Conservation (phyloP, 129 eudicot species). For the Chrysanthemum seticuspe region DNA sequence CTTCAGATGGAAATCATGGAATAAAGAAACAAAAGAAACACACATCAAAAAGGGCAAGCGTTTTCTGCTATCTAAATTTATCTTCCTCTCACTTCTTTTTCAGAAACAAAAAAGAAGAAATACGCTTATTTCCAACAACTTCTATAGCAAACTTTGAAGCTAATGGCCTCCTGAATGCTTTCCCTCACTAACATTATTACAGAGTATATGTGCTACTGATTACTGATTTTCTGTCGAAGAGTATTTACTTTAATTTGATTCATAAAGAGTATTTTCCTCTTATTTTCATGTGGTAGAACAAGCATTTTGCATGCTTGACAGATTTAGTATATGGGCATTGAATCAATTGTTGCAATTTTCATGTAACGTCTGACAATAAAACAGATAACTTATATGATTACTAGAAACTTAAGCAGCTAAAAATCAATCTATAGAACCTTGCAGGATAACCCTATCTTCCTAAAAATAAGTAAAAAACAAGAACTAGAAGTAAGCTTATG, state of each 20-base stretch:
- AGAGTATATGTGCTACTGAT: neutral
- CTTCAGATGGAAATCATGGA: neutral
- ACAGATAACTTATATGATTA: no score
- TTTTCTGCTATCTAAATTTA: neutral
- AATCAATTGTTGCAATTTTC: conserved; percentile 4
- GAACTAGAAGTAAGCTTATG: neutral
- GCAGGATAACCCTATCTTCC: neutral
- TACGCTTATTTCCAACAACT: neutral
- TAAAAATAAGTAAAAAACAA: neutral
- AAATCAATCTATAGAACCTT: neutral
- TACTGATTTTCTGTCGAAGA: conserved; percentile 7
- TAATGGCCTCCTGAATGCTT: neutral
- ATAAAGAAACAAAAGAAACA: neutral
- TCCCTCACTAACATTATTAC: neutral
- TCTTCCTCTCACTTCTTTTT: neutral
- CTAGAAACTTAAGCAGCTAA: neutral
- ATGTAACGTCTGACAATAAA: neutral
- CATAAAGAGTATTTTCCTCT: neutral
- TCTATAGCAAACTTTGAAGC: neutral
- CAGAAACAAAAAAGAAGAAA: neutral
- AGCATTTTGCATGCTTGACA: neutral
- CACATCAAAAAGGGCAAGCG: no score
- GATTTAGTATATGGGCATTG: neutral
- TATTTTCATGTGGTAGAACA: conserved; percentile 5
- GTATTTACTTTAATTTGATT: neutral